These are phyloP conservation scores for Balansia obtecta DNA, from an alignment of 2,329 filamentous ascomycete genomes.

Conservation along the genomic window DNA sequence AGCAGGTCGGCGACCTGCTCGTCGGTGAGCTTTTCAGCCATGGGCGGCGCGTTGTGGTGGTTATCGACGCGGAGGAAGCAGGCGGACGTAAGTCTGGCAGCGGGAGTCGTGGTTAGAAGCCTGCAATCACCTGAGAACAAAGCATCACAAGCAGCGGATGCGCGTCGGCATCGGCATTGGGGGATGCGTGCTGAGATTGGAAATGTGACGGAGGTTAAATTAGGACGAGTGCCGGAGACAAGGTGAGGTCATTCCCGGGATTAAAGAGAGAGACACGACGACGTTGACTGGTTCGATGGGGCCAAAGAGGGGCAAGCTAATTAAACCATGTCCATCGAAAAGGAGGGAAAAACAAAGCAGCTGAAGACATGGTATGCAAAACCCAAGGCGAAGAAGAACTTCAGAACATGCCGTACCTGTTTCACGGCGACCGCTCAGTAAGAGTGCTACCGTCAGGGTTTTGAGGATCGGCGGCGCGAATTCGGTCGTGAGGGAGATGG, in stretches of 20 bases:
- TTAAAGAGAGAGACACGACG: background rate
- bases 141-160: background rate
- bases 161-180: background rate
- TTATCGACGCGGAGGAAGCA: background rate
- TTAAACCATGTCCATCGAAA: background rate
- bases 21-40: slow-evolving; percentile 48
- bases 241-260: slow-evolving; percentile 2
- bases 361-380: background rate
- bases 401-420: background rate
- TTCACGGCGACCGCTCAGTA: background rate
- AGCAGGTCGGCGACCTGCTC: slow-evolving; percentile 44
- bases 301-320: slow-evolving; percentile 3
- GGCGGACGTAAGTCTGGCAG: background rate
- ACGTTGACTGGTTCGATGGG: slow-evolving; percentile 1
- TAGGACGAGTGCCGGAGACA: background rate
- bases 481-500: slow-evolving; percentile 4
- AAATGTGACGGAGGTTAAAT: background rate
- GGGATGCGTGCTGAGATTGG: too few relatives aligned
- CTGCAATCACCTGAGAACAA: background rate
- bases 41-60: slow-evolving; percentile 13
- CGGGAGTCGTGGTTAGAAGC: background rate
- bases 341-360: background rate
- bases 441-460: slow-evolving; percentile 1
- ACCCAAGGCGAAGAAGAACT: background rate
- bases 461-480: background rate